phyloP scores from a whole-genome alignment of 352 stramenopile genomes.

The Pythium graminicola region DNA sequence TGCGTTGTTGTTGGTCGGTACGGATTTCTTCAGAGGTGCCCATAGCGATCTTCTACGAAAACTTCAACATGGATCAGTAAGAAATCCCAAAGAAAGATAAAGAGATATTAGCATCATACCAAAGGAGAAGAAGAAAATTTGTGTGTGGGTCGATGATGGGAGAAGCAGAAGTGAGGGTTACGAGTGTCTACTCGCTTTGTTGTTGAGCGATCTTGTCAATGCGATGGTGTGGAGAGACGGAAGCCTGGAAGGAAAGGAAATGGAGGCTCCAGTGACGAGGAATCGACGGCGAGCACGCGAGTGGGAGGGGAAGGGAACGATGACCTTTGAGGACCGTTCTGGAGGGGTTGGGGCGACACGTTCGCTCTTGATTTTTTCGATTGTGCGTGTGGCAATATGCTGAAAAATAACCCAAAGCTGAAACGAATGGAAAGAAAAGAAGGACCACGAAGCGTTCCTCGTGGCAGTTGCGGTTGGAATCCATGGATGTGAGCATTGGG shows the following conservation, averaged over 20 bases:
- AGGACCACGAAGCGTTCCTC: conserved; percentile 2
- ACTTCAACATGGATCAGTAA: neutral
- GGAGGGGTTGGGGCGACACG: conserved; percentile 1
- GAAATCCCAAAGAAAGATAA: too few species aligned
- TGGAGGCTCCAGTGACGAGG: conserved; percentile 2
- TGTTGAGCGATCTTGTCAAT: conserved; percentile 18
- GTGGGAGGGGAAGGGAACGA: conserved; percentile 10
- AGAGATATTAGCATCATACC: too few species aligned
- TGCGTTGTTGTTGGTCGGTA: conserved; percentile 5
- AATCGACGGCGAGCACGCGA: conserved; percentile 2
- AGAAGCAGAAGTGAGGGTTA: too few species aligned
- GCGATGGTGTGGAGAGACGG: conserved; percentile 11
- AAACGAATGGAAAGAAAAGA: conserved; percentile 22
- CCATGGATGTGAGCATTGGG: neutral
- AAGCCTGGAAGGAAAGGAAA: conserved; percentile 8
- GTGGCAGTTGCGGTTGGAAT: conserved; percentile 2
- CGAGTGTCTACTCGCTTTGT: too few species aligned
- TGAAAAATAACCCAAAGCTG: conserved; percentile 14
- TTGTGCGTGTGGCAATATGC: neutral
- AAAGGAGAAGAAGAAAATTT: neutral
- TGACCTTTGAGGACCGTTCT: conserved; percentile 9
- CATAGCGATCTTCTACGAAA: neutral
- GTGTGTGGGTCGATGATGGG: neutral
- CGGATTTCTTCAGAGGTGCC: conserved; percentile 18
- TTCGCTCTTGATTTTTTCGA: conserved; percentile 1